These are phyloP conservation scores for Perkinsus marinus DNA, from an alignment of 169 alveolate genomes.

Conservation along the genomic window DNA sequence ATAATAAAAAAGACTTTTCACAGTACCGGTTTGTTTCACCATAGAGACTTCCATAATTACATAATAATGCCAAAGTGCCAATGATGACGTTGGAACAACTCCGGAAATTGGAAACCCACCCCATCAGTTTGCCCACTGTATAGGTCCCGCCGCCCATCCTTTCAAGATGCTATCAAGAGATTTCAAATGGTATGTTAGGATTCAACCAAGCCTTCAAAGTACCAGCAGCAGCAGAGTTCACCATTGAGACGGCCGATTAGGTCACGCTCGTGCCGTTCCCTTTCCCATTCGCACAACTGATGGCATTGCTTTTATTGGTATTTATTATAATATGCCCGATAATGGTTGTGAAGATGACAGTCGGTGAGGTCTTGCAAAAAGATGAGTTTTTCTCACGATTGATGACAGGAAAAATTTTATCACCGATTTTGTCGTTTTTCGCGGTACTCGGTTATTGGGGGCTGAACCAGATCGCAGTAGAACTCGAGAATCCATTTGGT, in stretches of 20 bases:
- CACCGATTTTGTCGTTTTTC: not conserved
- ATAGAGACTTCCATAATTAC: too few relatives aligned
- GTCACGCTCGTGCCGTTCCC: not conserved
- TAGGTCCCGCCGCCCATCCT: not conserved
- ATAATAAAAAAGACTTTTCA: too few relatives aligned
- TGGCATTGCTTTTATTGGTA: not conserved
- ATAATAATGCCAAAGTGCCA: too few relatives aligned
- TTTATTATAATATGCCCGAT: not conserved
- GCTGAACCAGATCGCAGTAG: not conserved
- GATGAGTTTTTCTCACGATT: not conserved
- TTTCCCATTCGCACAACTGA: not conserved
- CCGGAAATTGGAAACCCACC: too few relatives aligned
- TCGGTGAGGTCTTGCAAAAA: not conserved
- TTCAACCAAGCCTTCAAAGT: not conserved
- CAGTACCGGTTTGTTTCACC: too few relatives aligned
- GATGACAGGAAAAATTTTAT: not conserved
- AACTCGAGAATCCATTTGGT: constrained; percentile 1
- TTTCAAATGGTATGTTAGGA: not conserved
- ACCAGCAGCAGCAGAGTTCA: not conserved
- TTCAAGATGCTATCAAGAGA: not conserved
- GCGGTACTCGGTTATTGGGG: not conserved
- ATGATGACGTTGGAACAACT: too few relatives aligned
- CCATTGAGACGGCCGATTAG: not conserved
- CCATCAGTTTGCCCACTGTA: too few relatives aligned
- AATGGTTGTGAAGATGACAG: not conserved